Base-by-base conservation (phyloP, 2,329 filamentous ascomycete species). In the Taxawa tesnikishii region DNA sequence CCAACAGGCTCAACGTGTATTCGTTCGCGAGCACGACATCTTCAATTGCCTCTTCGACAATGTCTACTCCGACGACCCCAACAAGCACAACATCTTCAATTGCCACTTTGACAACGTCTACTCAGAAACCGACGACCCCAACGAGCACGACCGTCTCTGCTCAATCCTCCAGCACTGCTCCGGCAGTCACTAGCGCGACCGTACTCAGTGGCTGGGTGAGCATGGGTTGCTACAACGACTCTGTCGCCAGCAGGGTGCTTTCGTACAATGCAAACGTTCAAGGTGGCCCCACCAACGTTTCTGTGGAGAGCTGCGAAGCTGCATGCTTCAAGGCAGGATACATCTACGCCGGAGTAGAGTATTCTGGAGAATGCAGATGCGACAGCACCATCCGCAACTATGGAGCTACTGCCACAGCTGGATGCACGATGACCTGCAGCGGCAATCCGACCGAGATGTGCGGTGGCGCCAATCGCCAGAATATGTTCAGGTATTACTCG, bases 291-390 rank as follows among this genome's bases (percentile, higher is more conserved):
- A 15, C 25, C 8, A 34, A 34, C 8, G 34, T 38, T 21, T 26
- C 15, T 4, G 40, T 26, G 6, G 31, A 40, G 29, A 31, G 15
- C 8, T 42, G 39, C 19, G 8, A 23, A 13, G 38, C 40, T 6
- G 38, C 43, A 8, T 23, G 19, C n/a, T 23, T 23, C 8, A 23
- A 23, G n/a, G 19, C 19, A 4, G 50, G 53, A n/a, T 55, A 49
- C 21, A 45, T 36, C 2, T 55, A 50, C 37, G 55, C 53, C 16
- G 59, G 58, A 25, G 48, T 57, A 6, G 59, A 63, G 35, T 62
- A 56, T 40, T 45, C 47, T 19, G 35, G 47, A 27, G 53, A 59
- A 41, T 59, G 55, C 42, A 26, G 23, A 23, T 23, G 8, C 19
- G 19, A 8, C 19, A 23, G 19, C 8, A 8, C 8, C 19, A 23